Conservation (phyloP, 208 protist genomes). For the Wallacemonas sp. region DNA sequence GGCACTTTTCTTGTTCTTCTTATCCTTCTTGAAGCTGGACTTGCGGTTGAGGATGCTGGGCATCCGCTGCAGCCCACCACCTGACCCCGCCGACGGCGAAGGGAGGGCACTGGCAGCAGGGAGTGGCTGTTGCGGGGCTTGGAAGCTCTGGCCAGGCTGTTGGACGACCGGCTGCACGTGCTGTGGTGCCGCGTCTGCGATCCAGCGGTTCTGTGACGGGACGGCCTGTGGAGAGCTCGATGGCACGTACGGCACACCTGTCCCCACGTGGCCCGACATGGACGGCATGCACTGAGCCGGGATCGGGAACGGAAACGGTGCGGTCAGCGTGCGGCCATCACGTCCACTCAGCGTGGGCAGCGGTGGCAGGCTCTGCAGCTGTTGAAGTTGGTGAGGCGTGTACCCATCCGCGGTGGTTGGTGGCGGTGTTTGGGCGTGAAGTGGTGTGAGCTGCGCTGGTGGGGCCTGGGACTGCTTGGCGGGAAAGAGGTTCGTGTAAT, state of each 20-base stretch:
- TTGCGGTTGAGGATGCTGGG: constrained; percentile 34
- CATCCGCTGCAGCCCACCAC: constrained; percentile 12
- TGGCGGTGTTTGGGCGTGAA: constrained; percentile 3
- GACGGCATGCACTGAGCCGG: neutral
- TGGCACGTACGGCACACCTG: neutral
- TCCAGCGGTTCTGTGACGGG: neutral
- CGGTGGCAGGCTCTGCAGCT: constrained; percentile 14
- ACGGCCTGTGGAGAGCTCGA: neutral
- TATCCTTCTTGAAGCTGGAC: constrained; percentile 45
- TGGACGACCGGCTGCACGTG: neutral
- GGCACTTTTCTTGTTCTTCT: constrained; percentile 10
- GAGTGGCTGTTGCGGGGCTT: neutral
- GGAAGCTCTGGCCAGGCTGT: neutral
- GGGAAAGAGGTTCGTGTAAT: constrained; percentile 13
- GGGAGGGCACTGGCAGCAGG: neutral
- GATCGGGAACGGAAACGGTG: constrained; percentile 22
- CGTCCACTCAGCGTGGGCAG: constrained; percentile 9
- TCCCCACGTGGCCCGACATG: neutral
- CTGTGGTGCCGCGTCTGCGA: neutral
- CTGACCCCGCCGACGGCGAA: neutral
- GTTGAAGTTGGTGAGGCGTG: constrained; percentile 4
- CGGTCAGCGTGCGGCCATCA: constrained; percentile 7
- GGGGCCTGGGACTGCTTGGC: neutral
- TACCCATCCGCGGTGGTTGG: neutral
- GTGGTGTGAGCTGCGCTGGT: constrained; percentile 4